phyloP scores from a whole-genome alignment of 2,329 filamentous ascomycete genomes.

The Penicillium sp. region DNA sequence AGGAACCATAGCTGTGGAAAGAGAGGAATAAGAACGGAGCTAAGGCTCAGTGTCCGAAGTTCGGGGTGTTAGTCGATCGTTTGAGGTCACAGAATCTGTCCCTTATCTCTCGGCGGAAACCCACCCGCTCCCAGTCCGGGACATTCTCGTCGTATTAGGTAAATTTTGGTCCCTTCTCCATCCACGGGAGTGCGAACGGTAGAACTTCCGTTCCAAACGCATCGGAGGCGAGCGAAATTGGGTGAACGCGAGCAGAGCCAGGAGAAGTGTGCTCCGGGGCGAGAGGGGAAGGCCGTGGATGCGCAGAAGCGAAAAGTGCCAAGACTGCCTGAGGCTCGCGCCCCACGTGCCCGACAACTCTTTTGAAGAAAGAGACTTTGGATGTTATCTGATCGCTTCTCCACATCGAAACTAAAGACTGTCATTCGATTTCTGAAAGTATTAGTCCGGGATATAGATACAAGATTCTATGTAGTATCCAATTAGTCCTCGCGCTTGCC shows the following conservation, averaged over 20 bases:
- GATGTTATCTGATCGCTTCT: neutral
- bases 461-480: neutral
- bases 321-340: neutral
- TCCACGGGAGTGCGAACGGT: constrained; percentile 7
- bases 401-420: neutral
- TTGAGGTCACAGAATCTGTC: constrained; percentile 41
- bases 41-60: constrained; percentile 35
- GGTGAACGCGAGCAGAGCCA: neutral
- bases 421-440: neutral
- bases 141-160: constrained; percentile 19
- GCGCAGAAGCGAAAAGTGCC: neutral
- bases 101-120: constrained; percentile 37
- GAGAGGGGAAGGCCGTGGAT: neutral
- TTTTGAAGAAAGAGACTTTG: neutral
- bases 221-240: neutral
- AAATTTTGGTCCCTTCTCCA: neutral
- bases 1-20: constrained; percentile 3
- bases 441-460: neutral
- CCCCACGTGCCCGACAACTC: constrained; percentile 5
- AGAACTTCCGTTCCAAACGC: neutral
- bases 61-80: constrained; percentile 43
- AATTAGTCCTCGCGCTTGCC: neutral
- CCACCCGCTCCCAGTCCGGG: constrained; percentile 23
- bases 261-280: constrained; percentile 7
- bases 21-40: constrained; percentile 14